Evolutionary conservation across 441 rosid genomes (phyloP).

Genomic region (Omphalea diandra): DNA sequence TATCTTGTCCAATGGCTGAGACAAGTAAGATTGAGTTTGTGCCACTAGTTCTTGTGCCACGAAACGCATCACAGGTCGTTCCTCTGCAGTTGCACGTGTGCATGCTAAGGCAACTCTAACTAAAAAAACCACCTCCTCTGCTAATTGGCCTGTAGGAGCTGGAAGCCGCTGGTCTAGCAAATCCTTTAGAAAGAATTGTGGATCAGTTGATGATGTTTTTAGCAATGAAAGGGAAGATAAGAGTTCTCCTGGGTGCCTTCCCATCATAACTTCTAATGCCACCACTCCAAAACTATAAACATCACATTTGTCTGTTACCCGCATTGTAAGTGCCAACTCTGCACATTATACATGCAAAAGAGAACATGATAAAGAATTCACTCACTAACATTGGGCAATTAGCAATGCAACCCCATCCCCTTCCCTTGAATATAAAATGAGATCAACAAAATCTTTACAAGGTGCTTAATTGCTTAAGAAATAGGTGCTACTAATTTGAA

Average conservation of each 20-base stretch:
- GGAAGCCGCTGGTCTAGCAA: conserved; percentile 50
- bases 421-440: neutral
- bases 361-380: neutral
- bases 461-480: neutral
- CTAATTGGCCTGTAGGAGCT: conserved; percentile 38
- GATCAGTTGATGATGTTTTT: conserved; percentile 16
- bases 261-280: conserved; percentile 58
- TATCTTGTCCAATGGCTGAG: conserved; percentile 30
- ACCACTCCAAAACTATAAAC: conserved; percentile 68
- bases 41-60: conserved; percentile 57
- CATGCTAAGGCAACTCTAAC: conserved; percentile 46
- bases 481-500: neutral
- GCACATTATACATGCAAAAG: conserved; percentile 16
- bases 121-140: conserved; percentile 42
- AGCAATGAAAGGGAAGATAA: conserved; percentile 31
- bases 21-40: conserved; percentile 28
- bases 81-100: conserved; percentile 32
- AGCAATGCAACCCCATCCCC: too few species aligned
- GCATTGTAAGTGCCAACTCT: conserved; percentile 64
- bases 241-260: conserved; percentile 64
- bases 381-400: too few species aligned
- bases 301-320: conserved; percentile 54
- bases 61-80: conserved; percentile 50
- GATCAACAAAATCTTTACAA: neutral
- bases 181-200: conserved; percentile 36